Evolutionary conservation across 805 yeast species (phyloP), one percentile per base, ranked within the genome.

Genomic region (Wickerhamia fluorescens): DNA sequence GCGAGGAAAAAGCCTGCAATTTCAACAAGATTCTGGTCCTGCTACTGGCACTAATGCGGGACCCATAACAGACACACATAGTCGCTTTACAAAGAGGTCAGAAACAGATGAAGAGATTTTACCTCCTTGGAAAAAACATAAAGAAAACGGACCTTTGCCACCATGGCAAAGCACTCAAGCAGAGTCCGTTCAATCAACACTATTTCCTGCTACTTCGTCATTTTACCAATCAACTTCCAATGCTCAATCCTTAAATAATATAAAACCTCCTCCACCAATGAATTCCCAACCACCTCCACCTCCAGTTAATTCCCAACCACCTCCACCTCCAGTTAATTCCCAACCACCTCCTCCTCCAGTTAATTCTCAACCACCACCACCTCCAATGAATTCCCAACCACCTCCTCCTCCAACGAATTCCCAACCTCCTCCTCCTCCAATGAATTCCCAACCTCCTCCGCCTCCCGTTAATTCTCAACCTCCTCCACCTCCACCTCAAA

Each of bases 71-170:
- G 25, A 17, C 12, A 23, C 6, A 16, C 23, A 12, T 7, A n/a
- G 16, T 14, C 8, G 7, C 4, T 16, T 22, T 14, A n/a, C 19
- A 18, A 31, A 27, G 23, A 19, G 20, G 16, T 19, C 23, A 7
- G 15, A 15, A 4, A 14, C 24, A 18, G 20, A 23, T 7, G 46
- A 37, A 13, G 42, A 39, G 20, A 33, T 14, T 5, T 25, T 35
- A n/a, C 49, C 51, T 7, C 55, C 59, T 12, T 45, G 53, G 54
- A 53, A 53, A 30, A 48, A 45, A 33, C 27, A 30, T 11, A 44
- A 37, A 31, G 38, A 43, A 16, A 51, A 45, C 14, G 31, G 28
- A 16, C 40, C 38, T 16, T 35, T 42, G 25, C 55, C 54, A 7
- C 54, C 57, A 15, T 49, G 56, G 37, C 30, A 16, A 11, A 13